Percentiles rank a stretch among this genome's conserved stretches.
Evolutionary conservation across 177 flowering plant genomes (phyloP).

Genomic region (Vitis hybrid): DNA sequence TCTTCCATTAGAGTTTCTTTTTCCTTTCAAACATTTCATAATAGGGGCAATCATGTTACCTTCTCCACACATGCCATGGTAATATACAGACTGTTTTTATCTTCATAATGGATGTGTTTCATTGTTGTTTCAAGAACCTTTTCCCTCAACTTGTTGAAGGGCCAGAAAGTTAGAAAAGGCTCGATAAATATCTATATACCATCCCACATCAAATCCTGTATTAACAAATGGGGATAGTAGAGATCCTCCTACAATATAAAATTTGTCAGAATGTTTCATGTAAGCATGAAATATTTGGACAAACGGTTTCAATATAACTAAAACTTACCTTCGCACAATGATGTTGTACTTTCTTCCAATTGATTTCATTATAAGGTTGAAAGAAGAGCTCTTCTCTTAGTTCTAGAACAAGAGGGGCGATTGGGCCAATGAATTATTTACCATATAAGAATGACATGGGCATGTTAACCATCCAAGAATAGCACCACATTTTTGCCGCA

Average conservation of each 20-base stretch:
- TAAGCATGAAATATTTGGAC: too few relatives aligned
- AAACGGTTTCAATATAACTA: background rate
- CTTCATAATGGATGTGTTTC: slow-evolving; percentile 5
- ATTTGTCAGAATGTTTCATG: too few relatives aligned
- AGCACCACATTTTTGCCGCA: slow-evolving; percentile 63
- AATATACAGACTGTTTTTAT: background rate
- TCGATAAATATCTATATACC: background rate
- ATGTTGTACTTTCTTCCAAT: slow-evolving; percentile 45
- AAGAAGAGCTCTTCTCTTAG: slow-evolving; percentile 42
- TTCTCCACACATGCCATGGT: background rate
- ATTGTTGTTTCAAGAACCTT: slow-evolving; percentile 1
- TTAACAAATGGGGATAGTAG: background rate
- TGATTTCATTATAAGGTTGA: slow-evolving; percentile 37
- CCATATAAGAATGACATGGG: slow-evolving; percentile 60
- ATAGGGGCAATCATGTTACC: too few relatives aligned
- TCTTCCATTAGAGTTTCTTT: too few relatives aligned
- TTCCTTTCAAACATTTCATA: too few relatives aligned
- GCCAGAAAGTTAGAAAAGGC: background rate
- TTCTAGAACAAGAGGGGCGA: slow-evolving; percentile 41
- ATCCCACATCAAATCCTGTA: background rate
- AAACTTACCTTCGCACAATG: slow-evolving; percentile 37
- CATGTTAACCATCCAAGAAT: slow-evolving; percentile 48
- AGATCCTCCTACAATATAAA: background rate
- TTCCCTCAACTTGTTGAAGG: background rate
- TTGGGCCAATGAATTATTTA: slow-evolving; percentile 43